Evolutionary conservation across 257 asterid species (phyloP).

Genomic region (Solanum chaucha): DNA sequence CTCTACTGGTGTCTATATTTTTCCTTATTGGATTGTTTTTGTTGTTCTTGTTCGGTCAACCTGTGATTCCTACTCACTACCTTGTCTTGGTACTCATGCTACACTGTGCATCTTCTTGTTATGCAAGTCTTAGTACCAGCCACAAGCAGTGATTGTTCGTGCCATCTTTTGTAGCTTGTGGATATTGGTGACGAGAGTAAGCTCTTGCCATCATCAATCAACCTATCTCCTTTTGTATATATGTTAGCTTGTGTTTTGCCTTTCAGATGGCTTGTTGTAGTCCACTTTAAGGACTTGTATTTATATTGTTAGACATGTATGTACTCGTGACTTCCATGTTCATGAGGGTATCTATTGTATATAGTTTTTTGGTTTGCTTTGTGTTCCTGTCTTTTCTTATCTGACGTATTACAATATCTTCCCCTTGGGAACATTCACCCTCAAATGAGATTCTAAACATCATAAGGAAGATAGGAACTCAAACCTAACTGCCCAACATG

Average conservation of each 20-base stretch:
- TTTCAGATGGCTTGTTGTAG: not conserved
- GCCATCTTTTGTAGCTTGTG: not conserved
- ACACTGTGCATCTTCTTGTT: not conserved
- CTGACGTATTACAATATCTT: no score
- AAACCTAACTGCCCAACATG: no score
- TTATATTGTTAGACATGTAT: not conserved
- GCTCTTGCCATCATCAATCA: not conserved
- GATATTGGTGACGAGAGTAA: not conserved
- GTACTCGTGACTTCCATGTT: not conserved
- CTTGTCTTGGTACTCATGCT: not conserved
- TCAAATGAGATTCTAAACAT: no score
- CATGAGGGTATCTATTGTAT: not conserved
- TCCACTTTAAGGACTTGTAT: not conserved
- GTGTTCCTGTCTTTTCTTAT: not conserved
- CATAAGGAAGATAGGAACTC: no score
- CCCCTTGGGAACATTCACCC: no score
- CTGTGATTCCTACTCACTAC: not conserved
- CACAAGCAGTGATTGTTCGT: not conserved
- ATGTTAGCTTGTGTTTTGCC: not conserved
- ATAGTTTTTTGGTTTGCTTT: not conserved
- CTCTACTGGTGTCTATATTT: not conserved
- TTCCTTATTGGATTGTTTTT: not conserved
- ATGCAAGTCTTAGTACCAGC: not conserved
- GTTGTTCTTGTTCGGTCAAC: not conserved
- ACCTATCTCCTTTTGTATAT: not conserved